Evolutionary conservation across 805 yeast genomes (phyloP).

Genomic region (Saturnispora besseyi): DNA sequence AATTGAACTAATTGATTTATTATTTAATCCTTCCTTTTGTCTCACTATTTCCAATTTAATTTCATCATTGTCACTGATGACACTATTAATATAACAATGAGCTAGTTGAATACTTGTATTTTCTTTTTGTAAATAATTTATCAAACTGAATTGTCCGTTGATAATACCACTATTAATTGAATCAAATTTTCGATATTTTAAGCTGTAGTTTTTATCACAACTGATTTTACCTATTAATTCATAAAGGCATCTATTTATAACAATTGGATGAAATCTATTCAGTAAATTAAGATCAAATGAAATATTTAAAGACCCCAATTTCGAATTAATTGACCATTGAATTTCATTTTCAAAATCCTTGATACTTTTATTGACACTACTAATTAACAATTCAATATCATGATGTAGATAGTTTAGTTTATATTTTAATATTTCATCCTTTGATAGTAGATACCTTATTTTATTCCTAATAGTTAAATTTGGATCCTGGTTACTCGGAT

Average conservation of each 20-base stretch:
- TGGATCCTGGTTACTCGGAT: conserved; percentile 49
- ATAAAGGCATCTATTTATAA: conserved; percentile 24
- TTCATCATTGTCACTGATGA: background rate
- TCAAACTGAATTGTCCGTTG: background rate
- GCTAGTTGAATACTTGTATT: background rate
- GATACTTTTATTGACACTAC: conserved; percentile 16
- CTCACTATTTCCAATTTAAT: background rate
- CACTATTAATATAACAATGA: background rate
- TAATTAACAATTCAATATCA: conserved; percentile 12
- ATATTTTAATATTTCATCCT: conserved; percentile 10
- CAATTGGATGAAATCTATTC: conserved; percentile 13
- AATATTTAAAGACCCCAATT: conserved; percentile 13
- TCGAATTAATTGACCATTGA: background rate
- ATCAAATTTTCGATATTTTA: conserved; percentile 10
- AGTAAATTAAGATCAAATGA: conserved; percentile 15
- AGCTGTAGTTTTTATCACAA: conserved; percentile 3
- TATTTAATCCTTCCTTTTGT: conserved; percentile 2
- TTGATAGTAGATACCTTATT: conserved; percentile 23
- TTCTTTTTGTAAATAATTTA: background rate
- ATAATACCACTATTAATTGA: conserved; percentile 1
- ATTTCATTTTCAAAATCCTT: conserved; percentile 13
- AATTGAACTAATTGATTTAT: background rate
- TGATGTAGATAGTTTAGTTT: conserved; percentile 9
- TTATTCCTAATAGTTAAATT: conserved; percentile 50
- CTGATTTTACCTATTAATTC: conserved; percentile 11